Base-by-base conservation (phyloP, 108 stramenopile species). In the Cyclotella sp. region DNA sequence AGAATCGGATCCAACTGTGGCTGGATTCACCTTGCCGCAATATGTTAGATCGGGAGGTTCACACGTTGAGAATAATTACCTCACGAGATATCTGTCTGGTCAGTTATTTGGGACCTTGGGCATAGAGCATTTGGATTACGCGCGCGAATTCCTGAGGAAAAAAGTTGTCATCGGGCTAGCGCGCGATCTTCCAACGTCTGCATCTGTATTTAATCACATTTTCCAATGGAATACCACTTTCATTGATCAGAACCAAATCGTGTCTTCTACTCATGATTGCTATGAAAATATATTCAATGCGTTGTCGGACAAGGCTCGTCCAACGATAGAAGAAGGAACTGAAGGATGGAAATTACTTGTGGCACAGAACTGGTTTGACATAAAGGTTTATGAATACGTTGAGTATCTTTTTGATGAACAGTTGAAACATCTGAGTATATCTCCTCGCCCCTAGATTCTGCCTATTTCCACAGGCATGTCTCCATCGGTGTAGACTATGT, bases 321-420 rank as follows among this genome's bases (percentile, higher is more conserved):
- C 78, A 28, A 14, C 66, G 22, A 74, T 86, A 0, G 78, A 83
- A 47, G 85, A 86, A 49, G 81, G 81, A 18, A 84, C 51, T 30
- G 72, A 79, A 18, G 69, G 82, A 7, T 86, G 86, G 86, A 81
- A 86, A 29, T 53, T 86, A 70, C 65, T 86, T 21, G 47, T 81
- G 34, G 67, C 72, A 16, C 83, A 86, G 14, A 86, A 86, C 47
- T 68, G 78, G 76, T 86, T 81, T 34, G 86, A 86, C 47, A 53
- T 86, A 83, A 72, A 86, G 63, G 60, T 86, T 0, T 86, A 86
- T 68, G 82, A 83, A 69, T 86, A 86, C 60, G 76, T 80, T 7
- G 76, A 84, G 43, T 63, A 70, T 29, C 67, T 86, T n/a, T 86
- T 84, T 74, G 53, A 67, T 14, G 55, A 84, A 51, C 83, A 86